Conservation (phyloP, 805 yeast genomes). For the Suhomyces sp. region DNA sequence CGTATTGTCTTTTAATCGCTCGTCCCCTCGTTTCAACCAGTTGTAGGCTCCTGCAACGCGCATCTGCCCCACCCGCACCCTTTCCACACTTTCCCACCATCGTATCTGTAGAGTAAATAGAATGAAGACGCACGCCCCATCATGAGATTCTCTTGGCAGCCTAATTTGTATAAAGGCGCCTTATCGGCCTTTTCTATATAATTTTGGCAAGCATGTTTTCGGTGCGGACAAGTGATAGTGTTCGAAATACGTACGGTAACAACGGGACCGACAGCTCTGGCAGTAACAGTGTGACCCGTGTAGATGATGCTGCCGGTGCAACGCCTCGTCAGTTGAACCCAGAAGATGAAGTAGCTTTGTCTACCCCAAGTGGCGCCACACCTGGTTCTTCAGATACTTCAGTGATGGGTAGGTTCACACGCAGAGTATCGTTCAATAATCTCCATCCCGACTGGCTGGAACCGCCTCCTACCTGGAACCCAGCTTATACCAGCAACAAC, state of each 20-base stretch:
- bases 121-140: not conserved
- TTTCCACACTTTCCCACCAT: not conserved
- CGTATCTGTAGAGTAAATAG: not conserved
- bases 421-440: conserved; percentile 47
- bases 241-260: not conserved
- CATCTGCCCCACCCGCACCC: not conserved
- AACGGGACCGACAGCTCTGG: not conserved
- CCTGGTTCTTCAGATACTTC: not conserved
- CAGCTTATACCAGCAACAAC: not conserved
- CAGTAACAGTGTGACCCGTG: not conserved
- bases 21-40: not conserved
- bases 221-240: not conserved
- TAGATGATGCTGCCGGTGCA: conserved; percentile 2
- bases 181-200: not conserved
- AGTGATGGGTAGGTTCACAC: conserved; percentile 14
- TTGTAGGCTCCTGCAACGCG: not conserved
- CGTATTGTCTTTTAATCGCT: not conserved
- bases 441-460: conserved; percentile 25
- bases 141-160: not conserved
- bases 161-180: not conserved
- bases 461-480: conserved; percentile 1
- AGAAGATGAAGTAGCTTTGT: not conserved
- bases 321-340: not conserved
- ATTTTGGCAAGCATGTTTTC: not conserved
- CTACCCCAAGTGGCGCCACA: not conserved